A percentile compares a stretch with the other conserved stretches of the same genome.
These are phyloP conservation scores for Aspergillus vadensis DNA, from an alignment of 2,329 filamentous ascomycete species.

Conservation along the genomic window DNA sequence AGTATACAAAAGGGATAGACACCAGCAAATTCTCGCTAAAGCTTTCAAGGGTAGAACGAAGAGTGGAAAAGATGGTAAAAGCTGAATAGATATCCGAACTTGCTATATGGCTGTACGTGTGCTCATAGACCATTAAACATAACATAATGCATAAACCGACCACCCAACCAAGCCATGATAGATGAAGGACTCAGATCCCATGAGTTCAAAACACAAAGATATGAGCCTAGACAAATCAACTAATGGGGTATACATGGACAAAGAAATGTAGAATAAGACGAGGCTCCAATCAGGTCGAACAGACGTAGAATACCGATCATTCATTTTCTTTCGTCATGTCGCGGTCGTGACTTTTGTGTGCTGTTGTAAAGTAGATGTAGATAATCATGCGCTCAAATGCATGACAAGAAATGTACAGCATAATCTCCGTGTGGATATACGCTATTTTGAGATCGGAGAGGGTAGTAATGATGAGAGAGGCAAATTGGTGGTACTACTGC, in stretches of 20 bases:
- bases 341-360: background rate
- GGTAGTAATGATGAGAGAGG: background rate
- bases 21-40: no score
- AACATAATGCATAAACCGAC: background rate
- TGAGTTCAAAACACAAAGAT: background rate
- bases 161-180: background rate
- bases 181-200: background rate
- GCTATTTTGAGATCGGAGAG: background rate
- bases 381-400: background rate
- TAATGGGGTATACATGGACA: constrained; percentile 6
- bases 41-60: background rate
- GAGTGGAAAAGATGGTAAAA: background rate
- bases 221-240: constrained; percentile 1
- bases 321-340: background rate
- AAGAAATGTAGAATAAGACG: background rate
- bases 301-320: background rate
- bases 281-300: background rate
- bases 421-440: background rate
- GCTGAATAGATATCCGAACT: constrained; percentile 25
- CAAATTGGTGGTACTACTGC: background rate
- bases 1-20: no score
- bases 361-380: background rate
- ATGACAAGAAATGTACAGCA: background rate
- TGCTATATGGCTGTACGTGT: constrained; percentile 1
- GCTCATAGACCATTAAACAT: background rate